phyloP scores from a whole-genome alignment of 2,329 filamentous ascomycete genomes.

The Neurospora crassa region DNA sequence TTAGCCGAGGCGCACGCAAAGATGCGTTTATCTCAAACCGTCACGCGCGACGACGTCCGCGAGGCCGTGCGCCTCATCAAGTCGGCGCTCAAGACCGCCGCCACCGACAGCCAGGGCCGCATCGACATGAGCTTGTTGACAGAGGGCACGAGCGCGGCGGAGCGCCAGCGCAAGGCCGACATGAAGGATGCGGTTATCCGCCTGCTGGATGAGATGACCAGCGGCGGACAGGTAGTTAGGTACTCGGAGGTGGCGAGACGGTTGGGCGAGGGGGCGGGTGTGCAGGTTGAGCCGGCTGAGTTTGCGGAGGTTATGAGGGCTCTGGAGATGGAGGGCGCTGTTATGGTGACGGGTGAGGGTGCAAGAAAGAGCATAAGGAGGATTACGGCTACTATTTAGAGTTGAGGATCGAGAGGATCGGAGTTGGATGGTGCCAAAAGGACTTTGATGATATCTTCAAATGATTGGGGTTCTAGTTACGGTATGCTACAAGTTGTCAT shows the following conservation, averaged over 20 bases:
- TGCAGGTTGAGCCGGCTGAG: constrained; percentile 66
- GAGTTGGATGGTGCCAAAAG: not conserved
- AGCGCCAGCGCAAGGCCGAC: constrained; percentile 73
- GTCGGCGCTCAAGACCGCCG: constrained; percentile 87
- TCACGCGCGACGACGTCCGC: constrained; percentile 72
- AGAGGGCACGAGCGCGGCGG: constrained; percentile 85
- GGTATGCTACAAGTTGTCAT: not conserved
- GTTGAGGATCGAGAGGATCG: not conserved
- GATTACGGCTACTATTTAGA: constrained; percentile 44
- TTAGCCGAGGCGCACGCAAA: constrained; percentile 94
- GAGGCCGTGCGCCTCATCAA: constrained; percentile 92
- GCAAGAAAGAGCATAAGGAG: constrained; percentile 72
- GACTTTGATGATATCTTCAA: not conserved
- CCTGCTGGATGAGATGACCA: constrained; percentile 72
- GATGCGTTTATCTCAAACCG: constrained; percentile 74
- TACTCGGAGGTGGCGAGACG: constrained; percentile 69
- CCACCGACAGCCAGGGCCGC: constrained; percentile 85
- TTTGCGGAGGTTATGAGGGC: constrained; percentile 73
- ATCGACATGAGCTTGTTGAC: constrained; percentile 96
- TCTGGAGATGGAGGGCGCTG: constrained; percentile 74
- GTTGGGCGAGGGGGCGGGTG: constrained; percentile 60
- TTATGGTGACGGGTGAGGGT: constrained; percentile 78
- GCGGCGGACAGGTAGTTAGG: constrained; percentile 56
- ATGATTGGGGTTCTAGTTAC: not conserved
- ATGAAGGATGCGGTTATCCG: constrained; percentile 69